These are phyloP conservation scores for Talaromyces liani DNA, from an alignment of 495 filamentous ascomycete genomes.

Conservation along the genomic window DNA sequence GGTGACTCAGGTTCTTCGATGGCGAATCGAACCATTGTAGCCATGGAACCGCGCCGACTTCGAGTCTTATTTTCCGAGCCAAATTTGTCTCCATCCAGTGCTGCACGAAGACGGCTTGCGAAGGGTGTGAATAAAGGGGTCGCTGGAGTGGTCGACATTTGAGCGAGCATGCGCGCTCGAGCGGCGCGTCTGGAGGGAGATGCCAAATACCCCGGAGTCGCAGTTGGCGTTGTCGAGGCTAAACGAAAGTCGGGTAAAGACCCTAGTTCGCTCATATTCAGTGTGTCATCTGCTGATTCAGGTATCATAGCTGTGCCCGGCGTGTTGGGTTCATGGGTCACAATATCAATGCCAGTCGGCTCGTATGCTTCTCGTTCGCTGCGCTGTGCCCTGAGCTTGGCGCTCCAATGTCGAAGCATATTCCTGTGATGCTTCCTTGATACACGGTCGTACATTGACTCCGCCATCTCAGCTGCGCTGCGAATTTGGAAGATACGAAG, in stretches of 20 bases:
- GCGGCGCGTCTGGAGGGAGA: conserved; percentile 53
- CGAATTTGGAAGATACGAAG: conserved; percentile 45
- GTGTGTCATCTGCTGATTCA: conserved; percentile 19
- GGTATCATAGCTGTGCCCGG: conserved; percentile 5
- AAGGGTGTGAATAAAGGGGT: conserved; percentile 40
- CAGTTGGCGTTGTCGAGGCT: conserved; percentile 33
- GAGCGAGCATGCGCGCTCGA: conserved; percentile 41
- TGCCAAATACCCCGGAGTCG: conserved; percentile 45
- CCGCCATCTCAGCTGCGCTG: conserved; percentile 37
- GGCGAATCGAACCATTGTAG: conserved; percentile 36
- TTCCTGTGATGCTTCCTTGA: conserved; percentile 46
- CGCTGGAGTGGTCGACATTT: conserved; percentile 45
- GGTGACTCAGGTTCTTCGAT: conserved; percentile 40
- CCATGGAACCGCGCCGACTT: conserved; percentile 28
- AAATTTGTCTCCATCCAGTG: conserved; percentile 16
- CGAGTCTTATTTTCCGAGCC: conserved; percentile 22
- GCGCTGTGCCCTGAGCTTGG: conserved; percentile 35
- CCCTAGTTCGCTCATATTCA: conserved; percentile 39
- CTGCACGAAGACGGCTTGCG: conserved; percentile 36
- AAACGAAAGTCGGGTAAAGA: conserved; percentile 25
- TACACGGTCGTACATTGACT: conserved; percentile 49
- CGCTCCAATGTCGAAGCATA: conserved; percentile 53
- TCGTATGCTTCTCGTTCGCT: conserved; percentile 30
- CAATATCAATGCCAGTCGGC: conserved; percentile 14
- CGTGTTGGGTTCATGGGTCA: conserved; percentile 2